Percentiles rank a stretch among this genome's conserved stretches.
phyloP scores from a whole-genome alignment of 441 rosid species.

The Adansonia madagascariensis region DNA sequence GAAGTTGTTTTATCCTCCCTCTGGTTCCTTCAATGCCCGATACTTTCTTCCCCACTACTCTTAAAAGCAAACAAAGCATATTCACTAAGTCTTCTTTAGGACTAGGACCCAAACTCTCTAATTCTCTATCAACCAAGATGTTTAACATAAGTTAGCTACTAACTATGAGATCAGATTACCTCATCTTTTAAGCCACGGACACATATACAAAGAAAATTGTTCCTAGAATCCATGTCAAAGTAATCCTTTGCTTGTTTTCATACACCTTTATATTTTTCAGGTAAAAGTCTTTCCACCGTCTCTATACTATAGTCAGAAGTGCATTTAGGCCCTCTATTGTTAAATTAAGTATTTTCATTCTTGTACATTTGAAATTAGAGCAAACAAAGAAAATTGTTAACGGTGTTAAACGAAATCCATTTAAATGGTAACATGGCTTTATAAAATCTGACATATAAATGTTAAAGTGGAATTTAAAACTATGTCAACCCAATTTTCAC shows the following conservation, averaged over 20 bases:
- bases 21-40: not conserved
- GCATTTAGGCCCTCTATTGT: too few relatives aligned
- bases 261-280: not conserved
- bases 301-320: too few relatives aligned
- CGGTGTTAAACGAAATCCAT: too few relatives aligned
- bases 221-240: not conserved
- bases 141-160: not conserved
- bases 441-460: too few relatives aligned
- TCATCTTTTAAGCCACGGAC: not conserved
- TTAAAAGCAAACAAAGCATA: not conserved
- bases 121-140: not conserved
- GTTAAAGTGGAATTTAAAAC: too few relatives aligned
- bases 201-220: not conserved
- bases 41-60: not conserved
- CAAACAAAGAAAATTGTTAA: too few relatives aligned
- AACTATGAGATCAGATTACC: not conserved
- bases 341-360: too few relatives aligned
- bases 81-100: not conserved
- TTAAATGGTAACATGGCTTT: too few relatives aligned
- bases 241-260: not conserved
- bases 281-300: too few relatives aligned
- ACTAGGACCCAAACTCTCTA: conserved; percentile 2
- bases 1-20: not conserved
- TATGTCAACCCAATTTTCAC: too few relatives aligned
- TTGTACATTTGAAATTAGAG: too few relatives aligned